These are phyloP conservation scores for Clavulina sp. DNA, from an alignment of 768 basidiomycete species.

Conservation along the genomic window DNA sequence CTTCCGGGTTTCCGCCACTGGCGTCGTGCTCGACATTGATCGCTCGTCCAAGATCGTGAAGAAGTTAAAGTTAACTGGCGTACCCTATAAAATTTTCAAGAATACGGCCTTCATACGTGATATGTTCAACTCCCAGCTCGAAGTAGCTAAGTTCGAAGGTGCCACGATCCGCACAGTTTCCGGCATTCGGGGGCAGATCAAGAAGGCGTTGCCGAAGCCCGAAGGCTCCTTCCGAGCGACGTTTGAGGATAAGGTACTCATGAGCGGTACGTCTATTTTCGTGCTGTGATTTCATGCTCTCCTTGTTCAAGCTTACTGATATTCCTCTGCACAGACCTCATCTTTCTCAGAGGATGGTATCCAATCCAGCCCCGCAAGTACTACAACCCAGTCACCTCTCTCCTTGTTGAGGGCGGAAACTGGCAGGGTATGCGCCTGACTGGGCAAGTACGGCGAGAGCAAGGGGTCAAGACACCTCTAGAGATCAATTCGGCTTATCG, in stretches of 20 bases:
- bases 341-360: constrained; percentile 95
- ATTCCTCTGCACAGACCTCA: constrained; percentile 45
- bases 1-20: constrained; percentile 85
- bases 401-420: constrained; percentile 60
- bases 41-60: constrained; percentile 90
- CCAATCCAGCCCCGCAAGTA: constrained; percentile 86
- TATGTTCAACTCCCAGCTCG: constrained; percentile 87
- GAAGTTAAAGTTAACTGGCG: constrained; percentile 91
- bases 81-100: constrained; percentile 95
- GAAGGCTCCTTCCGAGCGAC: constrained; percentile 92
- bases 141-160: constrained; percentile 97
- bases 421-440: constrained; percentile 97
- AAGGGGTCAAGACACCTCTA: constrained; percentile 65
- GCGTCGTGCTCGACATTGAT: constrained; percentile 87
- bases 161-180: constrained; percentile 93
- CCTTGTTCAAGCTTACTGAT: constrained; percentile 3
- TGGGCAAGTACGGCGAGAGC: constrained; percentile 76
- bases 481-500: constrained; percentile 81
- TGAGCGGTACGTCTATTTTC: constrained; percentile 53
- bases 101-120: constrained; percentile 97
- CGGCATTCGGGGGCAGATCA: constrained; percentile 90
- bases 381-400: constrained; percentile 90
- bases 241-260: constrained; percentile 94
- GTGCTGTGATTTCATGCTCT: background rate
- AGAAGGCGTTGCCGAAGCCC: constrained; percentile 88